phyloP scores from a whole-genome alignment of 495 filamentous ascomycete genomes.

The Hypomontagnella submonticulosa region DNA sequence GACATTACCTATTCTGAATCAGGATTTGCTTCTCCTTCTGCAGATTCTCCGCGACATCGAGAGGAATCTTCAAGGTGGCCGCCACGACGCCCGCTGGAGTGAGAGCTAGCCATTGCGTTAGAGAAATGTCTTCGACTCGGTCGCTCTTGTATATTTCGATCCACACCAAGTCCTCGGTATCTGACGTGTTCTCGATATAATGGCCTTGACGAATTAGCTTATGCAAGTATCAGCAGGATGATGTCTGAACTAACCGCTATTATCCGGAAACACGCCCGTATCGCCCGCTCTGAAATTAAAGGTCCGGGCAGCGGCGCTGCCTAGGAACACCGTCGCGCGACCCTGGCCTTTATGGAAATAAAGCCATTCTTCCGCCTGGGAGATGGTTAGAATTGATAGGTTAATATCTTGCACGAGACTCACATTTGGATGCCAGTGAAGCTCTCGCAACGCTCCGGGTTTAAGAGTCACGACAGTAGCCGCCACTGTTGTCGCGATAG shows the following conservation, averaged over 20 bases:
- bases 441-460: constrained; percentile 68
- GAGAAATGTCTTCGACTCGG: constrained; percentile 68
- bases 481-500: constrained; percentile 68
- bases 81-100: constrained; percentile 70
- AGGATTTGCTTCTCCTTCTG: constrained; percentile 74
- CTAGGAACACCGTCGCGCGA: constrained; percentile 71
- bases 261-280: constrained; percentile 73
- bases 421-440: constrained; percentile 77
- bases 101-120: constrained; percentile 73
- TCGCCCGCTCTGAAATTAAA: constrained; percentile 73
- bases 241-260: constrained; percentile 55
- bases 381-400: constrained; percentile 25
- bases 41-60: constrained; percentile 64
- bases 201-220: constrained; percentile 50
- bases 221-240: neutral
- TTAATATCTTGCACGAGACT: constrained; percentile 23
- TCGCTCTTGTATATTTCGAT: constrained; percentile 75
- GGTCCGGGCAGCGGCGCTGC: constrained; percentile 65
- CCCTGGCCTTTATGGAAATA: constrained; percentile 71
- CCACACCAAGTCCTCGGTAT: constrained; percentile 69
- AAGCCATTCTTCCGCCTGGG: constrained; percentile 71
- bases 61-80: constrained; percentile 65
- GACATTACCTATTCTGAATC: constrained; percentile 45
- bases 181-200: constrained; percentile 73
- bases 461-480: constrained; percentile 69